Evolutionary conservation across 2,329 filamentous ascomycete genomes (phyloP).

Genomic region (Parastagonospora nodorum): DNA sequence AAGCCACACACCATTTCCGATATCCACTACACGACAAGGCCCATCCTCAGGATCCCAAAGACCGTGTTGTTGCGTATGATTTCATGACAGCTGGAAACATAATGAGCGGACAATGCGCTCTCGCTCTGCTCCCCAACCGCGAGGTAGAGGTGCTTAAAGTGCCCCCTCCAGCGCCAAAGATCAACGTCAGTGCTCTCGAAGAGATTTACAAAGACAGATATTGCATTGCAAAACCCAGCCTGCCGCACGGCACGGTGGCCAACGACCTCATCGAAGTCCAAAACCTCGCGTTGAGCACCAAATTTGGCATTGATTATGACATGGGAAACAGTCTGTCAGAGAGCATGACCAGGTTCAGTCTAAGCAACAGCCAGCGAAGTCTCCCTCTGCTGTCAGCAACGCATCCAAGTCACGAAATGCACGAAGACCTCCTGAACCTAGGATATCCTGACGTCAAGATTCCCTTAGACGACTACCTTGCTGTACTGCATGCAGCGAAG

Average conservation of each 20-base stretch:
- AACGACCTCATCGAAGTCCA: slow-evolving; percentile 43
- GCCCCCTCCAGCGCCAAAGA: slow-evolving; percentile 49
- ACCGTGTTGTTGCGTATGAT: slow-evolving; percentile 64
- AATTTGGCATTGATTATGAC: slow-evolving; percentile 29
- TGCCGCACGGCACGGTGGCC: slow-evolving; percentile 34
- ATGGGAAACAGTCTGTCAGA: slow-evolving; percentile 29
- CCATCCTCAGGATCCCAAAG: slow-evolving; percentile 51
- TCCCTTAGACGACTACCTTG: slow-evolving; percentile 41
- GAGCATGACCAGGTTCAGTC: slow-evolving; percentile 36
- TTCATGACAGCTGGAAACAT: slow-evolving; percentile 58
- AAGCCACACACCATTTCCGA: slow-evolving; percentile 48
- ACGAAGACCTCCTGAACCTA: slow-evolving; percentile 44
- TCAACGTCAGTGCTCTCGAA: slow-evolving; percentile 51
- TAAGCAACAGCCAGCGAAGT: slow-evolving; percentile 39
- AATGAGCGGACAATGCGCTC: slow-evolving; percentile 54
- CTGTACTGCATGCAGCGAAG: slow-evolving; percentile 49
- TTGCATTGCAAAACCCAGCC: slow-evolving; percentile 37
- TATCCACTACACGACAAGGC: slow-evolving; percentile 54
- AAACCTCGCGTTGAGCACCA: slow-evolving; percentile 34
- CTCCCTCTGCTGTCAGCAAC: slow-evolving; percentile 32
- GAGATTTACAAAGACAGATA: slow-evolving; percentile 48
- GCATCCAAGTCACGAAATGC: slow-evolving; percentile 40
- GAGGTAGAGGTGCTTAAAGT: slow-evolving; percentile 56
- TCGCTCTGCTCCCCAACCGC: slow-evolving; percentile 59
- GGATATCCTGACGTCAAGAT: slow-evolving; percentile 43